Evolutionary conservation across 1,284 basidiomycete genomes (phyloP), one percentile per base, ranked within the genome.

Genomic region (Leccinum pallidistipes): DNA sequence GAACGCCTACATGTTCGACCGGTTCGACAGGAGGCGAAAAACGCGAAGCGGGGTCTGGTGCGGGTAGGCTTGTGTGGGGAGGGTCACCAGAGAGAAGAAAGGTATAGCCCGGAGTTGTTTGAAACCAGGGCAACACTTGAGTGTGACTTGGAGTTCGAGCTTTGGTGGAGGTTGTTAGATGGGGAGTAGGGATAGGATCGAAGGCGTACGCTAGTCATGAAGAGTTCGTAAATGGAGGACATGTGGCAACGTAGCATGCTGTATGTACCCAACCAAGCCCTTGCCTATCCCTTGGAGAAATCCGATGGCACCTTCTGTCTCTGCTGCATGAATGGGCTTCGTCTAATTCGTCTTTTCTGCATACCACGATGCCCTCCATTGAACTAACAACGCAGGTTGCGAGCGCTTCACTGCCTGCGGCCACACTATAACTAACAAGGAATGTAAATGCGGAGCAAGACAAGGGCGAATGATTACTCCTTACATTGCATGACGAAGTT

Each of bases 151-250:
- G 29, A 80, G 69, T 63, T 76, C 76, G 60, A 83, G 73, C 81
- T 84, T 55, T 45, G 62, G 45, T 56, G 56, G 58, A 61, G 21
- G 45, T 73, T 21, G 68, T 59, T 49, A 59, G 21, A 36, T 14
- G 16, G 55, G 61, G 49, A 18, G 56, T 47, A 49, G 60, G 47
- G 58, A 54, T 52, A 18, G 55, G 63, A 60, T 29, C 4, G 34
- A 43, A 10, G 61, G 66, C 84, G 66, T 73, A 88, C 86, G 68
- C 79, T 81, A 64, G 83, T 79, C 56, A 80, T 74, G 69, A 87
- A 88, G 18, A 88, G 69, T 45, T 79, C 75, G 43, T 73, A 76
- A 59, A 86, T 77, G n/a, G 76, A 10, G 54, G 91, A 80, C 75
- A 88, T 78, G 71, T 88, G 86, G 63, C 83, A 82, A 60, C 82